Conservation (phyloP, 2,329 filamentous ascomycete species). For the Thielaviopsis ethacetica region DNA sequence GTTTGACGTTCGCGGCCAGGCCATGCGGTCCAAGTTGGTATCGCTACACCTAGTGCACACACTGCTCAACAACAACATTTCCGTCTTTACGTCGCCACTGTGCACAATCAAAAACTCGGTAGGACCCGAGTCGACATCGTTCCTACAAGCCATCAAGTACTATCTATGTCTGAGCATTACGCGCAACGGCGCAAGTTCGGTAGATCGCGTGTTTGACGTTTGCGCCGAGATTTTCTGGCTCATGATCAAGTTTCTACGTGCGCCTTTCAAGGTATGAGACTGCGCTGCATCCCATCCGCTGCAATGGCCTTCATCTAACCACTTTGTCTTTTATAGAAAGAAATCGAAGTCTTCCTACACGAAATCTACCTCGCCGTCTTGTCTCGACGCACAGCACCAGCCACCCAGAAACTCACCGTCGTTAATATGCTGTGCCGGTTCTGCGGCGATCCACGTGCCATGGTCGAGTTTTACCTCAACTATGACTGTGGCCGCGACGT, state of each 20-base stretch:
- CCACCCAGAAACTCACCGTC: slow-evolving; percentile 85
- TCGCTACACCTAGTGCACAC: slow-evolving; percentile 93
- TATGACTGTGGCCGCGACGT: slow-evolving; percentile 94
- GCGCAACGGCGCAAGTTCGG: slow-evolving; percentile 84
- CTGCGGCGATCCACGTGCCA: slow-evolving; percentile 66
- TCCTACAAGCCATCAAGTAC: slow-evolving; percentile 89
- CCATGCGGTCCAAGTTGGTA: slow-evolving; percentile 93
- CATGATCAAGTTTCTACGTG: slow-evolving; percentile 84
- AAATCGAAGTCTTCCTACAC: slow-evolving; percentile 94
- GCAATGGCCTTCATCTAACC: not conserved
- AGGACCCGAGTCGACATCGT: slow-evolving; percentile 72
- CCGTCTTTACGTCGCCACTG: slow-evolving; percentile 77
- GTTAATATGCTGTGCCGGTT: slow-evolving; percentile 72
- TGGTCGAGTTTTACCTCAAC: slow-evolving; percentile 94
- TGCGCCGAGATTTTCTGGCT: slow-evolving; percentile 97
- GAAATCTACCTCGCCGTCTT: slow-evolving; percentile 91
- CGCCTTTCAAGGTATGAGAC: slow-evolving; percentile 64
- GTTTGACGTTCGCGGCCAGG: slow-evolving; percentile 80
- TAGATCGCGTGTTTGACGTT: slow-evolving; percentile 84
- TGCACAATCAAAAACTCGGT: slow-evolving; percentile 88
- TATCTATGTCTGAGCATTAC: slow-evolving; percentile 92
- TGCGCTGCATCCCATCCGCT: not conserved
- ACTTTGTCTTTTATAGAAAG: slow-evolving; percentile 42
- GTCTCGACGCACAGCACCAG: slow-evolving; percentile 70
- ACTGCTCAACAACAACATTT: slow-evolving; percentile 82